Percentiles rank a stretch among this genome's conserved stretches.
Conservation (phyloP, 148 eudicot species). For the Chenopodium quinoa region DNA sequence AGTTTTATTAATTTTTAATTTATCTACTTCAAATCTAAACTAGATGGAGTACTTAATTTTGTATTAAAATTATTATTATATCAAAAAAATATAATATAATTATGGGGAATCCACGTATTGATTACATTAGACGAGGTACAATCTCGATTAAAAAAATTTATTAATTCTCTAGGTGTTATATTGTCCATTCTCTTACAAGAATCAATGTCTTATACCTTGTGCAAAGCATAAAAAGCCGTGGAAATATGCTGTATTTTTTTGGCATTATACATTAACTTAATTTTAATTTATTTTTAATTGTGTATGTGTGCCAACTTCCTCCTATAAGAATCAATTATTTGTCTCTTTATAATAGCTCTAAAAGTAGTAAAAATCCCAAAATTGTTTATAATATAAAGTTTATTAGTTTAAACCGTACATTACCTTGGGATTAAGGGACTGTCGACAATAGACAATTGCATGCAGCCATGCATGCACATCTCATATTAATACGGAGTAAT, state of each 20-base stretch:
- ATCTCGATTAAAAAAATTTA: constrained; percentile 8
- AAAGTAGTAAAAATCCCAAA: not conserved
- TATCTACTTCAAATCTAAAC: constrained; percentile 10
- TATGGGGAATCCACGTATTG: constrained; percentile 17
- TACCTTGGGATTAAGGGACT: constrained; percentile 30
- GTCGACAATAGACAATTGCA: constrained; percentile 31
- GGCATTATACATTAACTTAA: not conserved
- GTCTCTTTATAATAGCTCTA: constrained; percentile 14
- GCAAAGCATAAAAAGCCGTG: constrained; percentile 36
- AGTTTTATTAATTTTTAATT: not conserved
- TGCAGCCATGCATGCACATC: constrained; percentile 24
- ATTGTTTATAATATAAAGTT: constrained; percentile 3
- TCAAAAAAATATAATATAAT: not conserved
- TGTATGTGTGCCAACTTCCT: not conserved
- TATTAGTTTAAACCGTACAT: constrained; percentile 16
- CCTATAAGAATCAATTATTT: constrained; percentile 14
- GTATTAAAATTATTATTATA: not conserved
- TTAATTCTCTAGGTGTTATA: constrained; percentile 34
- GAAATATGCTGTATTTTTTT: constrained; percentile 26
- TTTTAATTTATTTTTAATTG: not conserved
- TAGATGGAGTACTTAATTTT: constrained; percentile 2
- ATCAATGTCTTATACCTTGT: constrained; percentile 34
- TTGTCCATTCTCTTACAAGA: constrained; percentile 34
- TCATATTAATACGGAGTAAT: constrained; percentile 8
- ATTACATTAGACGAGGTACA: constrained; percentile 32